Evolutionary conservation across 495 filamentous ascomycete genomes (phyloP).

Genomic region (Trichoderma orchidacearum): DNA sequence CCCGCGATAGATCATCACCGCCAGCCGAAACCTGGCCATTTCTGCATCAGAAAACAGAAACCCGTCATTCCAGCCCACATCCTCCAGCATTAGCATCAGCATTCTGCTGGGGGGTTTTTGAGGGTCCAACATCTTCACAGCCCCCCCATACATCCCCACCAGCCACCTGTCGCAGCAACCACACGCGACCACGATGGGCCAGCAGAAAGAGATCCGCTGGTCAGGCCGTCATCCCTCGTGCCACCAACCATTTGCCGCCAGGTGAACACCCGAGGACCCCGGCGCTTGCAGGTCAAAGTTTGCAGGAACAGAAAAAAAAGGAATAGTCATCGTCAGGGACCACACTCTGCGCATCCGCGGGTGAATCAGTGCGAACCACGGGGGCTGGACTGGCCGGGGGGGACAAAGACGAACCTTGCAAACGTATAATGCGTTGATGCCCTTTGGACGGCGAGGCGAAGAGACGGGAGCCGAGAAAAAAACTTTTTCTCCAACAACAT

Average conservation of each 20-base stretch:
- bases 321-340: no score
- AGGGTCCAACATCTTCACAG: no score
- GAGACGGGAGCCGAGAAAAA: background rate
- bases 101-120: background rate
- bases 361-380: background rate
- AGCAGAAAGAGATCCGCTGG: background rate
- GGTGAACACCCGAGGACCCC: background rate
- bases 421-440: constrained; percentile 1
- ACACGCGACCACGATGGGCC: background rate
- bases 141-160: no score
- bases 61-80: background rate
- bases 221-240: background rate
- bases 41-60: background rate
- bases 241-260: background rate
- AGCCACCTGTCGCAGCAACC: no score
- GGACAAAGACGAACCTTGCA: no score
- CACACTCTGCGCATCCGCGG: no score
- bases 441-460: background rate
- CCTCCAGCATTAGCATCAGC: background rate
- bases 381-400: background rate
- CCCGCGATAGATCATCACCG: background rate
- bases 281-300: background rate
- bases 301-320: no score
- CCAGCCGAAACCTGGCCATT: no score
- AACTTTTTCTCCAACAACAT: no score